Evolutionary conservation across 2,329 filamentous ascomycete genomes (phyloP), one percentile per base, ranked within the genome.

Genomic region (Grosmannia serpens): DNA sequence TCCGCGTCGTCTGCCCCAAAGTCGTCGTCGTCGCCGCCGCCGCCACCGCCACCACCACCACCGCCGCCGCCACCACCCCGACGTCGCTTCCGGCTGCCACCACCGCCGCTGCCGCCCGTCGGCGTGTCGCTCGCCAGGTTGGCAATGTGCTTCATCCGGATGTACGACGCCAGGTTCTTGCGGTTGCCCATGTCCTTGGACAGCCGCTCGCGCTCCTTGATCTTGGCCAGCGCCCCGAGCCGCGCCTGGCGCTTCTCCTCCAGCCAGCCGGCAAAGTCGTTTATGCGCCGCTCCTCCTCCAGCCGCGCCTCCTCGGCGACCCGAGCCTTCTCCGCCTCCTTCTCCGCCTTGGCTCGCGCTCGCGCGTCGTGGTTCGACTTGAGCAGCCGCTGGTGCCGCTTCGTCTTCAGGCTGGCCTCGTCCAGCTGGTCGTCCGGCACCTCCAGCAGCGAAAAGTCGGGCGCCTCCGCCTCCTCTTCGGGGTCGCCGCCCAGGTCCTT

Each of bases 1-100:
- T 99, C 94, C 59, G 95, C 91, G 68, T 99, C 94, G 70, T 99
- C 92, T 55, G 91, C 91, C 59, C 94, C 94, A 68, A 99, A 99
- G 61, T 89, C 91, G 69, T 99, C 94, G 66, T 99, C 94, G 68
- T 17, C 91, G 79, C 26, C 58, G 63, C 59, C 63, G 24, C 65
- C 92, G 4, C 87, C 89, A 9, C 90, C 59, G 8, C 59, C 62
- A 9, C 97, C 97, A 61, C 88, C 90, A 69, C 97, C 92, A 4
- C 87, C 89, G 9, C 90, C 59, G 13, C 59, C 62, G 9, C 90
- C 58, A 11, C 59, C 62, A 69, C 97, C 91, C 11, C 90, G 80
- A 53, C 59, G 63, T 57, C 62, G 26, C 65, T 66, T 53, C 60
- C 62, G 53, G 2, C 78, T 78, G 0, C 61, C 60, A 20, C 61